These are phyloP conservation scores for Termitomyces sp. DNA, from an alignment of 1,284 basidiomycete species.

Conservation along the genomic window DNA sequence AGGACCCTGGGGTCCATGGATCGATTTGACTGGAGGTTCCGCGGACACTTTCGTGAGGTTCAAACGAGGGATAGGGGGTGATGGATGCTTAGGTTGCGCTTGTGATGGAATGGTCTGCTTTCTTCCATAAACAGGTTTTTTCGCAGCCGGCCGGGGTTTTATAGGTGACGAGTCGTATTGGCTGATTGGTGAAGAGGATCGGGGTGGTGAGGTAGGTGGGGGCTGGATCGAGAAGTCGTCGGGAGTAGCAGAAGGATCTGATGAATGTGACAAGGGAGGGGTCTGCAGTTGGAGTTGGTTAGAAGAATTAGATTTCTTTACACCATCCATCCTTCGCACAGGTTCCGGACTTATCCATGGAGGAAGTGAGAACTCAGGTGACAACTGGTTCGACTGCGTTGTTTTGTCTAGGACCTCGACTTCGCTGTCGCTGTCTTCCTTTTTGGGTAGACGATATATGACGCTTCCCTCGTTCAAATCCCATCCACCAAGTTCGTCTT, in stretches of 20 bases:
- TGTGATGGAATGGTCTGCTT: not conserved
- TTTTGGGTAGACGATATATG: slow-evolving; percentile 24
- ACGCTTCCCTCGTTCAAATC: slow-evolving; percentile 29
- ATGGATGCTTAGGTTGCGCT: not conserved
- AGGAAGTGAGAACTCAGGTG: slow-evolving; percentile 9
- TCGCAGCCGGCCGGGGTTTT: slow-evolving; percentile 1
- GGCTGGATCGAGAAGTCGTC: slow-evolving; percentile 19
- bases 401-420: slow-evolving; percentile 20
- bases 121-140: slow-evolving; percentile 1
- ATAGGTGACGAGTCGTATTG: slow-evolving; percentile 13
- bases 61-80: slow-evolving; percentile 14
- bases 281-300: slow-evolving; percentile 32
- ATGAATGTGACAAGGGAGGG: slow-evolving; percentile 37
- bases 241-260: slow-evolving; percentile 19
- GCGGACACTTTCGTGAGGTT: slow-evolving; percentile 12
- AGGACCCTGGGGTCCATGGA: not conserved
- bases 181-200: slow-evolving; percentile 19
- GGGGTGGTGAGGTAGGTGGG: slow-evolving; percentile 19
- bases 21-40: not conserved
- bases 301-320: not conserved
- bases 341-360: not conserved
- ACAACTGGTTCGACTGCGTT: slow-evolving; percentile 1
- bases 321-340: not conserved
- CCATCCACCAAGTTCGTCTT: slow-evolving; percentile 41
- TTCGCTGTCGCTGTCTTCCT: slow-evolving; percentile 27